Evolutionary conservation across 1,139 yeast species (phyloP).

Genomic region (Spathaspora jeffriesii): DNA sequence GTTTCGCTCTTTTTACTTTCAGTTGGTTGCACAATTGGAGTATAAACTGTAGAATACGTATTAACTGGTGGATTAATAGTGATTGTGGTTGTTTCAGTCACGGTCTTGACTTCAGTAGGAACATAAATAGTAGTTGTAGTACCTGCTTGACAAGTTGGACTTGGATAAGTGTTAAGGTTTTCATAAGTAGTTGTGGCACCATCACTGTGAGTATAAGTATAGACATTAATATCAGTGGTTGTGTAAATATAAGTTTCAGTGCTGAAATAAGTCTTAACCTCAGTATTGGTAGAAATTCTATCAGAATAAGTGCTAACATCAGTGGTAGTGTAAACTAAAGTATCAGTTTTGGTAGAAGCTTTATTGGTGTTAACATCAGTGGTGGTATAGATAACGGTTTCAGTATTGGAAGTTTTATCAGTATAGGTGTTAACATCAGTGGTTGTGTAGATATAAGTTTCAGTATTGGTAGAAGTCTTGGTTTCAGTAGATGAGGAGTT

Average conservation of each 20-base stretch:
- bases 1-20: background rate
- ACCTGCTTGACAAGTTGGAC: background rate
- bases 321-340: background rate
- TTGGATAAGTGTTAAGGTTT: background rate
- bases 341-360: background rate
- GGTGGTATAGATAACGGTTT: too few relatives aligned
- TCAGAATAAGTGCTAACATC: background rate
- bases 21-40: background rate
- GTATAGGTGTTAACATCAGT: background rate
- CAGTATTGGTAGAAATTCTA: background rate
- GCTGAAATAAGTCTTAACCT: background rate
- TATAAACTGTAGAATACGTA: background rate
- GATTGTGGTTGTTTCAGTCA: conserved; percentile 1
- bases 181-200: background rate
- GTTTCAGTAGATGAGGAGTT: background rate
- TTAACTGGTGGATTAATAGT: background rate
- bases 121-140: background rate
- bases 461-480: background rate
- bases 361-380: background rate
- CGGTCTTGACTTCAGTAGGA: background rate
- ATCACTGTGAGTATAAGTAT: background rate
- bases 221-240: background rate
- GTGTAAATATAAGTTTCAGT: background rate
- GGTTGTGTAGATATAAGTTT: background rate
- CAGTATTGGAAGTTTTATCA: background rate